A percentile compares a stretch with the other conserved stretches of the same genome.
These are phyloP conservation scores for Alternaria sp. DNA, from an alignment of 2,329 filamentous ascomycete species.

Conservation along the genomic window DNA sequence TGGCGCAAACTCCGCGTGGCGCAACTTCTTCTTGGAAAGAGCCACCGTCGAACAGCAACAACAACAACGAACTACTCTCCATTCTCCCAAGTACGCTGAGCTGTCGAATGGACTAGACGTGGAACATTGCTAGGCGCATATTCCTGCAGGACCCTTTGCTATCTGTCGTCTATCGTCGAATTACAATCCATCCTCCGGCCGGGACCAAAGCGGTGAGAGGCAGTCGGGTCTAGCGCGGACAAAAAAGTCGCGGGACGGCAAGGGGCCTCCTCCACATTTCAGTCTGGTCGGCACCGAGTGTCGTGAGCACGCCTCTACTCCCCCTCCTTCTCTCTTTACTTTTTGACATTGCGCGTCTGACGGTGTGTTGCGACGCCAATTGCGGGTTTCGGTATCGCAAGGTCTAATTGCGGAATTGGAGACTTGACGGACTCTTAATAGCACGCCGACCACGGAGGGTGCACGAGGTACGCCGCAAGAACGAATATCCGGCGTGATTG, in stretches of 20 bases:
- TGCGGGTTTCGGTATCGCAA: slow-evolving; percentile 9
- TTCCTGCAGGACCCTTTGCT: slow-evolving; percentile 8
- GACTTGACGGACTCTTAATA: not conserved
- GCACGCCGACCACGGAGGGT: not conserved
- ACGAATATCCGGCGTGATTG: not conserved
- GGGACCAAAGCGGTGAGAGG: slow-evolving; percentile 26
- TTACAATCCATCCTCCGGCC: too few relatives aligned
- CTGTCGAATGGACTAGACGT: not conserved
- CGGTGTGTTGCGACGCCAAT: slow-evolving; percentile 17
- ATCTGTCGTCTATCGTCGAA: slow-evolving; percentile 1
- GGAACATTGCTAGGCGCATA: slow-evolving; percentile 16
- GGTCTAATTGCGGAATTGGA: not conserved
- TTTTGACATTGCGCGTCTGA: not conserved
- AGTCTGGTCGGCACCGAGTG: slow-evolving; percentile 2
- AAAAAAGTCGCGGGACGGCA: slow-evolving; percentile 26
- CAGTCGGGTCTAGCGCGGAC: slow-evolving; percentile 17
- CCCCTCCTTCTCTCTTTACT: not conserved
- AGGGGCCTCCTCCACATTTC: slow-evolving; percentile 16
- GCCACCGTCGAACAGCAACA: not conserved
- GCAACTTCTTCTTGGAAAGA: not conserved
- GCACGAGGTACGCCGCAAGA: not conserved
- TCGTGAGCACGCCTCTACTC: slow-evolving; percentile 6
- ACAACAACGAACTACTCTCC: not conserved
- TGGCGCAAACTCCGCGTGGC: not conserved
- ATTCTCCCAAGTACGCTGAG: not conserved